Conservation (phyloP, 2,329 filamentous ascomycete species). For the Aspergillus felis region DNA sequence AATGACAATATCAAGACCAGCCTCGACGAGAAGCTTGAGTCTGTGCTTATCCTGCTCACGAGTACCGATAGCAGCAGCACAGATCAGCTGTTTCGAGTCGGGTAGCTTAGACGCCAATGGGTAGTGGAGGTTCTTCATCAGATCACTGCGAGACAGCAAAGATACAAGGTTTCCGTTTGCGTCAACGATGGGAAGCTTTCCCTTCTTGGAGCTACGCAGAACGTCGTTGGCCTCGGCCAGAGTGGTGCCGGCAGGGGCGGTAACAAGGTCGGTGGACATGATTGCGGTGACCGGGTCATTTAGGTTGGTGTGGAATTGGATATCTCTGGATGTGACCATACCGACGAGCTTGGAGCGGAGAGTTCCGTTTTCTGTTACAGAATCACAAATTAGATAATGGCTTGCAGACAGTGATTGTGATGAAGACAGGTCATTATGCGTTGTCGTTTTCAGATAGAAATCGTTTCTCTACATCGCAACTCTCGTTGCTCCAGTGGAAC, state of each 20-base stretch:
- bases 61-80: slow-evolving; percentile 91
- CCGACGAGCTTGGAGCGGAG: slow-evolving; percentile 94
- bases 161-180: slow-evolving; percentile 79
- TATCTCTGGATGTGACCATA: slow-evolving; percentile 96
- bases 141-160: slow-evolving; percentile 86
- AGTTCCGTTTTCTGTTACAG: slow-evolving; percentile 73
- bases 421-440: neutral
- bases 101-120: slow-evolving; percentile 94
- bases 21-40: slow-evolving; percentile 83
- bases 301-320: slow-evolving; percentile 85
- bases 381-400: slow-evolving; percentile 15
- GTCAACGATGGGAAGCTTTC: slow-evolving; percentile 92
- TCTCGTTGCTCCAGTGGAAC: slow-evolving; percentile 97
- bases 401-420: slow-evolving; percentile 12
- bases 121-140: slow-evolving; percentile 98
- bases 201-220: slow-evolving; percentile 94
- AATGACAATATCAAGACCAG: slow-evolving; percentile 90
- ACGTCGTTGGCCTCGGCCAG: slow-evolving; percentile 88
- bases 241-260: slow-evolving; percentile 76
- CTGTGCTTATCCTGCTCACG: slow-evolving; percentile 87
- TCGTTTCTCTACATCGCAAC: slow-evolving; percentile 75
- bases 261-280: slow-evolving; percentile 94
- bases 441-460: slow-evolving; percentile 45
- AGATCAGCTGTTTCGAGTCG: slow-evolving; percentile 95
- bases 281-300: slow-evolving; percentile 74